Evolutionary conservation across 2,329 filamentous ascomycete species (phyloP), one percentile per base, ranked within the genome.

Genomic region (Fusarium agapanthi): DNA sequence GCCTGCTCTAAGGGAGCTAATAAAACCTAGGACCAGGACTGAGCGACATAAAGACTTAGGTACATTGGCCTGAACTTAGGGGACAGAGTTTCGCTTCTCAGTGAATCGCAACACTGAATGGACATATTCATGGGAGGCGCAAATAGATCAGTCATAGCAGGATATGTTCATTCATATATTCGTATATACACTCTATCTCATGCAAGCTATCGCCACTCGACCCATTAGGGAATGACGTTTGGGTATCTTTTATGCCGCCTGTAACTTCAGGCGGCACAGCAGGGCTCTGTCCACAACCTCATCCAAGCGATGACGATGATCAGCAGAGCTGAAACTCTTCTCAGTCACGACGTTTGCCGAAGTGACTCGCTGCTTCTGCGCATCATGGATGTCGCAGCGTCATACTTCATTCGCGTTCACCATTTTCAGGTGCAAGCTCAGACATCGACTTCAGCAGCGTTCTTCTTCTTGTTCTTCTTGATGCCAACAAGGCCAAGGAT

Each of bases 391-490:
- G 18, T n/a, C 51, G 20, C 22, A 44, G 22, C 26, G 24, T 15
- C 24, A 24, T 61, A 32, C 6, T 53, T 38, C 40, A 26, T 51
- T 48, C 53, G 2, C 37, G 24, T 61, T n/a, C 20, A 57, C 38
- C 51, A 15, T 24, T 51, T 41, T 22, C 24, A 32, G 10, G 22
- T 24, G 30, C 15, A n/a, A 16, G 32, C 37, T 73, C 61, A 73
- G 15, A 70, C 70, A 28, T 71, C 40, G 18, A 32, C 67, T 10
- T 72, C 71, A 37, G 57, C 54, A 22, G 38, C 47, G 9, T 51
- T 67, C 45, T 67, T 65, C 28, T 72, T 61, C 60, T 69, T 74
- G 38, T 63, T 69, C 56, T 61, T 58, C 63, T 67, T 68, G 15
- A 73, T 61, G 10, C 72, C 55, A 43, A 75, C 38, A 47, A 75